Evolutionary conservation across 345 rosid genomes (phyloP).

Genomic region (Eucalyptus leucophloia): DNA sequence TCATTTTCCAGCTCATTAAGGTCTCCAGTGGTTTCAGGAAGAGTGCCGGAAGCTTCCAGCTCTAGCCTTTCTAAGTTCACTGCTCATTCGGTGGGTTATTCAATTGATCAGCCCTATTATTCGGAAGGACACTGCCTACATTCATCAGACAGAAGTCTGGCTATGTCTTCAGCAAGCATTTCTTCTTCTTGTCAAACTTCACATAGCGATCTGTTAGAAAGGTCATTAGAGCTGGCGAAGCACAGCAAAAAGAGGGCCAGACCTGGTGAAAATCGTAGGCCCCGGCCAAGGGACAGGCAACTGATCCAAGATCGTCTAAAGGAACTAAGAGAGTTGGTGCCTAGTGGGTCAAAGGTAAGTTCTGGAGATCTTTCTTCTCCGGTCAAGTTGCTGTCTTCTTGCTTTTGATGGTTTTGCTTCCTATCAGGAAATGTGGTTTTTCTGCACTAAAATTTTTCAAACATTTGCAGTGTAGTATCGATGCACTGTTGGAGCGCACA

Average conservation of each 20-base stretch:
- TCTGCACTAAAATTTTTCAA: constrained; percentile 9
- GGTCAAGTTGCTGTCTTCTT: neutral
- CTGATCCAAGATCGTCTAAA: constrained; percentile 94
- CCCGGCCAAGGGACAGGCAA: constrained; percentile 97
- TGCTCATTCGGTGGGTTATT: constrained; percentile 26
- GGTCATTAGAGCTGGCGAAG: constrained; percentile 47
- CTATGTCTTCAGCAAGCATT: constrained; percentile 52
- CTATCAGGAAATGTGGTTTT: neutral
- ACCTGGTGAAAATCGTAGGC: constrained; percentile 82
- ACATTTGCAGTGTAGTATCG: constrained; percentile 82
- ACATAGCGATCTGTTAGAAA: constrained; percentile 55
- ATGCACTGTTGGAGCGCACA: constrained; percentile 90
- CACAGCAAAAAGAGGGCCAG: constrained; percentile 66
- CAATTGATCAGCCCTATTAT: constrained; percentile 29
- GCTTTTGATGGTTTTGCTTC: neutral
- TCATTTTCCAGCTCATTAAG: constrained; percentile 33
- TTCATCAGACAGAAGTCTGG: constrained; percentile 47
- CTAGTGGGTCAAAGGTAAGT: constrained; percentile 89
- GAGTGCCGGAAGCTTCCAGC: constrained; percentile 33
- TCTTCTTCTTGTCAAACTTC: constrained; percentile 65
- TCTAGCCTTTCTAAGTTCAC: constrained; percentile 13
- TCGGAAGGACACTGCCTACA: constrained; percentile 23
- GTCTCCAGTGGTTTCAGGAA: constrained; percentile 38
- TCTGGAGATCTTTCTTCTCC: neutral
- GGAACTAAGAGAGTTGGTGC: constrained; percentile 95